Percentiles rank a stretch among this genome's conserved stretches.
phyloP scores from a whole-genome alignment of 257 asterid species.

The Penstemon barbatus region DNA sequence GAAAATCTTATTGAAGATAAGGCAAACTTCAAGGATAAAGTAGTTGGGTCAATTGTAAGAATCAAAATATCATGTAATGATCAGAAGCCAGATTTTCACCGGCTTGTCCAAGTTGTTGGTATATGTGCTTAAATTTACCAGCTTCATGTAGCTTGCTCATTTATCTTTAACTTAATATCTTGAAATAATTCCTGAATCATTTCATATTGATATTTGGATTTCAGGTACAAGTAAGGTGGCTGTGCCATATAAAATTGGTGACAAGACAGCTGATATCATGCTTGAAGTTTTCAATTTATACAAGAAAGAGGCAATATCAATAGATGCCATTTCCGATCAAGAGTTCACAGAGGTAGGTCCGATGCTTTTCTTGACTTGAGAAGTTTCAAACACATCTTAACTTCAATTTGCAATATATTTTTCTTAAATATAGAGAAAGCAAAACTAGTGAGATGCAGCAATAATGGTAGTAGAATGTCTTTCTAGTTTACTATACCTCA shows the following conservation, averaged over 20 bases:
- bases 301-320: constrained; percentile 69
- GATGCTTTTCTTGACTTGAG: constrained; percentile 18
- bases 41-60: constrained; percentile 77
- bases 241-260: constrained; percentile 75
- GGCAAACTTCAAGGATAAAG: constrained; percentile 63
- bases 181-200: constrained; percentile 6
- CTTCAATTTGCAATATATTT: constrained; percentile 1
- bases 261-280: constrained; percentile 65
- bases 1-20: constrained; percentile 65
- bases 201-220: constrained; percentile 17
- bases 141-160: constrained; percentile 17
- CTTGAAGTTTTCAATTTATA: constrained; percentile 82
- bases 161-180: constrained; percentile 1
- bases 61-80: constrained; percentile 69
- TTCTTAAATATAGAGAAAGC: background rate
- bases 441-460: background rate
- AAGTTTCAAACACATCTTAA: constrained; percentile 10
- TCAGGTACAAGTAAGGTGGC: constrained; percentile 73
- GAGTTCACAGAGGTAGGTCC: constrained; percentile 75
- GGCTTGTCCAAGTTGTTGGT: constrained; percentile 98
- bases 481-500: constrained; percentile 19
- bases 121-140: constrained; percentile 27
- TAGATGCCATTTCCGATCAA: constrained; percentile 78
- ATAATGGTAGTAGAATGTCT: background rate
- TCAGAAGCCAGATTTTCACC: constrained; percentile 72